Evolutionary conservation across 2,329 filamentous ascomycete genomes (phyloP), one percentile per base, ranked within the genome.

Genomic region (Arachnomyces sp.): DNA sequence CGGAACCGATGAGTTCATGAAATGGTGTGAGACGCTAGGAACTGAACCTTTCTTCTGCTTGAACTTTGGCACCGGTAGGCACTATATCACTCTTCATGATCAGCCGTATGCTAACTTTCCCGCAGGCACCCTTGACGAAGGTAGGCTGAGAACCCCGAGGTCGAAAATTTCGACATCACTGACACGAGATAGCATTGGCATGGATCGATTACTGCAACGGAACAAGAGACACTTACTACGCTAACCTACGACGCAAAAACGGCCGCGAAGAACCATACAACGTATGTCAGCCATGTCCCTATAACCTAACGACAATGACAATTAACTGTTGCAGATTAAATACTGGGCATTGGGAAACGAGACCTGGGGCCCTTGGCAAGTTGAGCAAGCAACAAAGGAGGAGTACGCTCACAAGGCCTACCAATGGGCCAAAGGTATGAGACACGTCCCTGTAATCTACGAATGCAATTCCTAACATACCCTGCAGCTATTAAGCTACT

Each of bases 131-230:
- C 55, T 74, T 12, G 68, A 72, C 42, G 71, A 74, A 67, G 70
- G 70, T 73, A 48, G 25, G 4, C 20, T 16, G 28, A 31, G n/a
- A 15, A n/a, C 13, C 3, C n/a, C 4, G 7, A 7, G 14, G 17
- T 9, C 28, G 7, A 18, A 20, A 15, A 29, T 28, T 30, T 33
- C 13, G 4, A 39, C 12, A 12, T 4, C 9, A 32, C 29, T 28
- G 7, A 17, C 7, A 17, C 20, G 39, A 5, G 35, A 36, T 48
- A 75, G 74, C 75, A 28, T 70, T 90, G 25, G 83, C 73, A 8
- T 92, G 85, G 85, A 70, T 92, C 14, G 85, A 92, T 57, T 92
- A 92, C 67, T 92, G 86, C 69, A 92, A 92, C 64, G 80, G 79
- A 2, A 76, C 73, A n/a, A 70, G 73, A 40, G 75, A 89, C 61